A percentile compares a stretch with the other conserved stretches of the same genome.
Evolutionary conservation across 2,329 filamentous ascomycete genomes (phyloP).

Genomic region (Ciborinia camelliae): DNA sequence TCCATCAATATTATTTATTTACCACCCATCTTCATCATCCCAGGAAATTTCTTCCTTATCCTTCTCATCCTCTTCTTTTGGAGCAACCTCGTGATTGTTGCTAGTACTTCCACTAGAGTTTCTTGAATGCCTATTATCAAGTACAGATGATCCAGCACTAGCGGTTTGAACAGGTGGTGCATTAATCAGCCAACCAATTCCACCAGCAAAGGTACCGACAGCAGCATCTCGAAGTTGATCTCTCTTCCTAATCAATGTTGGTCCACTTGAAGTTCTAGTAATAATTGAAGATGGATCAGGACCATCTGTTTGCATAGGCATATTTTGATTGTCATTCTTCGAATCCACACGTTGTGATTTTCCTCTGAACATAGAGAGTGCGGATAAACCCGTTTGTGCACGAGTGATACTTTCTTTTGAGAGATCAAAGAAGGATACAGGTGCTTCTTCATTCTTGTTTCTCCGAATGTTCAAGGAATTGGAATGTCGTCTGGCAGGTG

Average conservation of each 20-base stretch:
- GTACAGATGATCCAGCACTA: slow-evolving; percentile 1
- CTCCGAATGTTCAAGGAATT: slow-evolving; percentile 36
- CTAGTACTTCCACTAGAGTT: neutral
- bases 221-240: slow-evolving; percentile 67
- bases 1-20: neutral
- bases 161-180: slow-evolving; percentile 41
- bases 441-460: slow-evolving; percentile 50
- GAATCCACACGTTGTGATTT: slow-evolving; percentile 19
- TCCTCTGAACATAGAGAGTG: slow-evolving; percentile 42
- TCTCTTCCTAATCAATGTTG: slow-evolving; percentile 59
- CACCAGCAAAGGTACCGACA: slow-evolving; percentile 62
- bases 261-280: slow-evolving; percentile 2
- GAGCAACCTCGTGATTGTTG: neutral
- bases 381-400: slow-evolving; percentile 56
- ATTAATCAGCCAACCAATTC: slow-evolving; percentile 65
- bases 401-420: slow-evolving; percentile 58
- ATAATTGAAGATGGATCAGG: neutral
- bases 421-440: slow-evolving; percentile 63
- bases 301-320: neutral
- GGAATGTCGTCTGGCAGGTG: slow-evolving; percentile 38
- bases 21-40: slow-evolving; percentile 11
- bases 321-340: neutral
- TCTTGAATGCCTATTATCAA: neutral
- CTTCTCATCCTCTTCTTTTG: neutral
- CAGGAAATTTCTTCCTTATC: slow-evolving; percentile 10